These are phyloP conservation scores for Linum trigynum DNA, from an alignment of 345 rosid species.

Conservation along the genomic window DNA sequence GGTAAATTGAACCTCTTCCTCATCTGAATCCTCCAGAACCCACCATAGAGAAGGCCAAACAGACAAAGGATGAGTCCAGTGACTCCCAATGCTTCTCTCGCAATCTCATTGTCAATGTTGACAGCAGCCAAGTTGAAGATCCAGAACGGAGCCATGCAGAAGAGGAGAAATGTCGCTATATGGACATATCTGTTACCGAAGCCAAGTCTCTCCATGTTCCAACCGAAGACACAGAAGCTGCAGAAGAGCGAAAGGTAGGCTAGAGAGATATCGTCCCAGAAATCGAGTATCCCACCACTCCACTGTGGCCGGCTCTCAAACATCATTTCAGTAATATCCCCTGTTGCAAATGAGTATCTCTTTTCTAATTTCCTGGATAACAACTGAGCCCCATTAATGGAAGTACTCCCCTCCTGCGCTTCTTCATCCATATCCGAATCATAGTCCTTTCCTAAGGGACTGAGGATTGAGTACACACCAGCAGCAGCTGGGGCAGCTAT, in stretches of 20 bases:
- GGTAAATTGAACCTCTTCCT: constrained; percentile 77
- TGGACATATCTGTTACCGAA: constrained; percentile 97
- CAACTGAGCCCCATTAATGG: constrained; percentile 17
- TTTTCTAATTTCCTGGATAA: constrained; percentile 35
- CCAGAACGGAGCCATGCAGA: constrained; percentile 90
- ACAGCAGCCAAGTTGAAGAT: constrained; percentile 84
- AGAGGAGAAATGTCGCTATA: constrained; percentile 73
- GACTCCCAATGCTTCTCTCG: constrained; percentile 50
- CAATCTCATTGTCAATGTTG: constrained; percentile 51
- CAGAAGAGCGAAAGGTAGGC: constrained; percentile 84
- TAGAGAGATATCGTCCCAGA: constrained; percentile 78
- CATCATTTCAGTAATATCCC: constrained; percentile 30
- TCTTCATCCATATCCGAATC: constrained; percentile 52
- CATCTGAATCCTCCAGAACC: constrained; percentile 96
- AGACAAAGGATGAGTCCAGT: constrained; percentile 65
- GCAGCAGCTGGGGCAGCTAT: constrained; percentile 88
- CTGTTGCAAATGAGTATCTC: constrained; percentile 58
- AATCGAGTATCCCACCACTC: constrained; percentile 83
- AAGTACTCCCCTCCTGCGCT: constrained; percentile 30
- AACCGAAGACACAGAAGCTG: constrained; percentile 80
- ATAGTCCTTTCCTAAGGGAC: constrained; percentile 88
- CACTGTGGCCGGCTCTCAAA: constrained; percentile 50
- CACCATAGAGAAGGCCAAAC: constrained; percentile 85
- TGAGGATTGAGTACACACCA: constrained; percentile 59
- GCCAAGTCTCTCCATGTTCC: constrained; percentile 97